These are phyloP conservation scores for Phytophthora pini DNA, from an alignment of 352 stramenopile species.

Conservation along the genomic window DNA sequence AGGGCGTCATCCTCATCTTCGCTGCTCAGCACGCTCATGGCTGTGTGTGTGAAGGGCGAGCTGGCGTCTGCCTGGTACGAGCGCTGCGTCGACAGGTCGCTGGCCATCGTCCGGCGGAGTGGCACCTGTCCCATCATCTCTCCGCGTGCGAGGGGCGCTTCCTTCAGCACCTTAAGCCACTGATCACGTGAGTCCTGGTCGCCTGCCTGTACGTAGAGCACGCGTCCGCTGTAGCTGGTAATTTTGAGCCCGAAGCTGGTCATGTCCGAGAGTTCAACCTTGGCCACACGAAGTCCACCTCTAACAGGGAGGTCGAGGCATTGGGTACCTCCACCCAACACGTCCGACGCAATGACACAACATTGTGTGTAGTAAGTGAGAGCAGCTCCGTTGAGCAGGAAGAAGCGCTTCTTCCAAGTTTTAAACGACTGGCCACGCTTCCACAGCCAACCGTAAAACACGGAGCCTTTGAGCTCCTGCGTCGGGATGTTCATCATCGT, in stretches of 20 bases:
- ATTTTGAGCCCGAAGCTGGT: conserved; percentile 68
- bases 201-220: conserved; percentile 65
- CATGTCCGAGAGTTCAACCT: conserved; percentile 47
- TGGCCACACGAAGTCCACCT: conserved; percentile 59
- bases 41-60: conserved; percentile 34
- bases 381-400: conserved; percentile 66
- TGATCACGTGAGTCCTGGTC: conserved; percentile 51
- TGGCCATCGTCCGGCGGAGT: conserved; percentile 50
- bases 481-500: conserved; percentile 72
- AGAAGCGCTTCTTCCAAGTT: conserved; percentile 86
- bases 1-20: conserved; percentile 48
- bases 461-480: conserved; percentile 60
- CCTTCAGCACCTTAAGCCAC: conserved; percentile 64
- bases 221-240: conserved; percentile 65
- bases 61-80: conserved; percentile 25
- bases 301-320: conserved; percentile 66
- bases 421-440: conserved; percentile 78
- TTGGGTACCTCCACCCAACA: conserved; percentile 54
- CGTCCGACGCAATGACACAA: conserved; percentile 68
- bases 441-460: conserved; percentile 83
- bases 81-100: conserved; percentile 44
- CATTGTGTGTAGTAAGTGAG: conserved; percentile 79
- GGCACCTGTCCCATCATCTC: conserved; percentile 35
- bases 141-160: conserved; percentile 42
- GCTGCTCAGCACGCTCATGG: conserved; percentile 55